phyloP scores from a whole-genome alignment of 768 basidiomycete species.

The Leucocoprinus leucothites region DNA sequence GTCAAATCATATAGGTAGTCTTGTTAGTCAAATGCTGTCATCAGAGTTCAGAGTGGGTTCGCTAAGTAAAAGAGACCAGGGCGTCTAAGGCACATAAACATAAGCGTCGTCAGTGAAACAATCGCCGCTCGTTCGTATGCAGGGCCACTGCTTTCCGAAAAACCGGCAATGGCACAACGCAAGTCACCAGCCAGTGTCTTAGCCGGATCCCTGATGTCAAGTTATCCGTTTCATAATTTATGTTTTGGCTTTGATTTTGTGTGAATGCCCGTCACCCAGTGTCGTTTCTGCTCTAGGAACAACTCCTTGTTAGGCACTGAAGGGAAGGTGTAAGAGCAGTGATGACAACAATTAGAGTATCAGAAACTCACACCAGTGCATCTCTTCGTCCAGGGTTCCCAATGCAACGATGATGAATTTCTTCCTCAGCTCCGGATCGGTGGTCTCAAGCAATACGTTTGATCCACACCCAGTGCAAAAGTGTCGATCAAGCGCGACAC shows the following conservation, averaged over 20 bases:
- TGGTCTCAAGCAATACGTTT: conserved; percentile 26
- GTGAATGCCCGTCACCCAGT: conserved; percentile 14
- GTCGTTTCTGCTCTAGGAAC: conserved; percentile 21
- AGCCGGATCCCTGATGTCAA: too few relatives aligned
- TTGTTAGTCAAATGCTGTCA: too few relatives aligned
- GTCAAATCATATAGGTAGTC: too few relatives aligned
- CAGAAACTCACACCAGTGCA: conserved; percentile 22
- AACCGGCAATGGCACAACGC: too few relatives aligned
- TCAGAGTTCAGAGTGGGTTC: too few relatives aligned
- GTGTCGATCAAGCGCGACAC: conserved; percentile 24
- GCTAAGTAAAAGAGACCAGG: too few relatives aligned
- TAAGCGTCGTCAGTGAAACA: too few relatives aligned
- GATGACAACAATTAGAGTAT: background rate
- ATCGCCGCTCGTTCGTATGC: too few relatives aligned
- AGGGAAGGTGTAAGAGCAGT: background rate
- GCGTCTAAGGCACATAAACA: too few relatives aligned
- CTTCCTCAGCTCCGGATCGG: conserved; percentile 15
- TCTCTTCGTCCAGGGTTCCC: conserved; percentile 29
- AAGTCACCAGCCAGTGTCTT: too few relatives aligned
- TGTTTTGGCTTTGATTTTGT: background rate
- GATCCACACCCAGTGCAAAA: conserved; percentile 36
- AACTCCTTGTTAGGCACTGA: conserved; percentile 27
- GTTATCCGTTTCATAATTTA: background rate
- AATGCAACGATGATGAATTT: conserved; percentile 22
- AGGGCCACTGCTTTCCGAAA: too few relatives aligned